phyloP scores from a whole-genome alignment of 306 rosid genomes.

The Acacia melanoxylon region DNA sequence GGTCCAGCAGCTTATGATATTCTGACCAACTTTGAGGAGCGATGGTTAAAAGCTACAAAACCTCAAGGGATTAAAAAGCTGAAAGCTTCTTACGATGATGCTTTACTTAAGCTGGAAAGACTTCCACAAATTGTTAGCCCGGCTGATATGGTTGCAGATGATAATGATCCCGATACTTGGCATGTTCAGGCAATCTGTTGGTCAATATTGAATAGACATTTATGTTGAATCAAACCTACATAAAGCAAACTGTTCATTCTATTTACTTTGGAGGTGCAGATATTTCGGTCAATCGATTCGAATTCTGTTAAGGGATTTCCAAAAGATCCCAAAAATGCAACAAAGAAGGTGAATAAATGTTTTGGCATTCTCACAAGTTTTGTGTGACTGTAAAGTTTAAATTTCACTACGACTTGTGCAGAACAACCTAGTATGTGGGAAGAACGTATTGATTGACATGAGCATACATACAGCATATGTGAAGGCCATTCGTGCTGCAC shows the following conservation, averaged over 20 bases:
- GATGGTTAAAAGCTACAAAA: constrained; percentile 90
- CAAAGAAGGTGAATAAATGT: constrained; percentile 54
- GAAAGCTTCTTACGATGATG: constrained; percentile 60
- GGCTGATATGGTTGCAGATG: constrained; percentile 42
- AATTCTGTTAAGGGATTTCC: constrained; percentile 87
- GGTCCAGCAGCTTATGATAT: constrained; percentile 98
- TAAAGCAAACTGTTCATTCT: constrained; percentile 18
- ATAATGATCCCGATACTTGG: constrained; percentile 84
- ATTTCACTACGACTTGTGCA: constrained; percentile 40
- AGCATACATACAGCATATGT: constrained; percentile 96
- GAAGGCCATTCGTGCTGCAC: constrained; percentile 96
- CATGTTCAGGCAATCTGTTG: constrained; percentile 75
- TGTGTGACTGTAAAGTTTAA: constrained; percentile 23
- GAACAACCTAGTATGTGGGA: constrained; percentile 82
- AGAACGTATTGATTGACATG: constrained; percentile 97
- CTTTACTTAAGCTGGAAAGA: constrained; percentile 79
- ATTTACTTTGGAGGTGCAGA: constrained; percentile 40
- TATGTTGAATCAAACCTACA: background rate
- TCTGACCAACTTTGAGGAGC: constrained; percentile 88
- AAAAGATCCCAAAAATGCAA: constrained; percentile 76
- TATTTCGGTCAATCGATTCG: constrained; percentile 95
- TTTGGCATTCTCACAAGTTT: background rate
- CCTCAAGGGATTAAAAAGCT: constrained; percentile 80
- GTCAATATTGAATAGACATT: constrained; percentile 9
- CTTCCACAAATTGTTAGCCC: constrained; percentile 64